Evolutionary conservation across 805 yeast species (phyloP).

Genomic region (Sugiyamaella mastotermitis): DNA sequence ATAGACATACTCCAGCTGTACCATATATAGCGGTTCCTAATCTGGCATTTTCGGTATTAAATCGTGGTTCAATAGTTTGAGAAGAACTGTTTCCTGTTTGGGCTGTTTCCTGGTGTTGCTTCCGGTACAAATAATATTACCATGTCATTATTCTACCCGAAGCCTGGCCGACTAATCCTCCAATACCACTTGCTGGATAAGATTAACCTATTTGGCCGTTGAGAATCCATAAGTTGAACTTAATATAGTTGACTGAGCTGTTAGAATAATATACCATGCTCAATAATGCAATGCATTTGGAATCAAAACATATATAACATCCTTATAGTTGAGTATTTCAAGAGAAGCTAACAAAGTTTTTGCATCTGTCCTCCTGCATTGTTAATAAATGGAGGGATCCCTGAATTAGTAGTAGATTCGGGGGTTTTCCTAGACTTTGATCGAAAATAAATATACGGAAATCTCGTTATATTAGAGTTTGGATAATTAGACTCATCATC

Average conservation of each 20-base stretch:
- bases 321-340: too few species aligned
- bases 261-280: constrained; percentile 62
- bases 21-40: constrained; percentile 41
- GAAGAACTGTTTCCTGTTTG: constrained; percentile 27
- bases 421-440: too few species aligned
- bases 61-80: constrained; percentile 36
- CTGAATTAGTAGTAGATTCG: too few species aligned
- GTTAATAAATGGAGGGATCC: too few species aligned
- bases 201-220: constrained; percentile 61
- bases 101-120: constrained; percentile 8
- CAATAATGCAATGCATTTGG: constrained; percentile 62
- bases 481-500: too few species aligned
- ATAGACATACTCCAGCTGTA: too few species aligned
- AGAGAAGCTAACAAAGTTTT: too few species aligned
- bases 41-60: constrained; percentile 38
- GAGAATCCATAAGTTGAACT: constrained; percentile 44
- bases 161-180: constrained; percentile 50
- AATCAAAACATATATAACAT: constrained; percentile 43
- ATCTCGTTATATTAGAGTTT: too few species aligned
- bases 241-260: constrained; percentile 46
- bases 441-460: too few species aligned
- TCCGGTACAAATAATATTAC: too few species aligned
- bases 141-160: constrained; percentile 64
- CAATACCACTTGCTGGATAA: constrained; percentile 69
- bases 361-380: too few species aligned